Percentiles rank a stretch among this genome's conserved stretches.
Evolutionary conservation across 768 basidiomycete genomes (phyloP).

Genomic region (Lactarius pseudohatsudake): DNA sequence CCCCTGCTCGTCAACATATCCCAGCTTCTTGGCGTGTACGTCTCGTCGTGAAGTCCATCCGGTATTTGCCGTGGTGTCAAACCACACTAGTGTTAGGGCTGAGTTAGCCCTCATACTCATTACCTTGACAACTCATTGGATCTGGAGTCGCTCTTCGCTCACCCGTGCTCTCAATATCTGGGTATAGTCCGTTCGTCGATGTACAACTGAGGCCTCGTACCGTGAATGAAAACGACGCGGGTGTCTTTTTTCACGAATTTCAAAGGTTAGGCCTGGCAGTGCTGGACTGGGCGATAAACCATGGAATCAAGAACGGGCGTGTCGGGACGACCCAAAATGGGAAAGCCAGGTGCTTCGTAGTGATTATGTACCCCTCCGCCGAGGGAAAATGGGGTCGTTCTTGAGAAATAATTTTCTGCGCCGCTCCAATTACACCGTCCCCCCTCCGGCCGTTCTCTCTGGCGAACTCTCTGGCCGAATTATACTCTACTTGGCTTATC

Average conservation of each 20-base stretch:
- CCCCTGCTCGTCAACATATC: conserved; percentile 29
- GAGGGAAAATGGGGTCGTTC: conserved; percentile 32
- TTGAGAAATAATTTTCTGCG: too few relatives aligned
- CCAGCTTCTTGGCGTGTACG: conserved; percentile 52
- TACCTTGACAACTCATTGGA: conserved; percentile 46
- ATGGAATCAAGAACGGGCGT: conserved; percentile 67
- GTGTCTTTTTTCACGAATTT: conserved; percentile 69
- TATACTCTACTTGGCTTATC: neutral
- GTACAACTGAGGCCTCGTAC: conserved; percentile 62
- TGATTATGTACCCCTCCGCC: conserved; percentile 29
- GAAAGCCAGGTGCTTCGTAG: conserved; percentile 30
- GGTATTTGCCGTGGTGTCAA: conserved; percentile 46
- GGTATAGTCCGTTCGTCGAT: conserved; percentile 70
- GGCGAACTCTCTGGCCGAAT: too few relatives aligned
- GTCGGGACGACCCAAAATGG: conserved; percentile 36
- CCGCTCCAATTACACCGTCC: neutral
- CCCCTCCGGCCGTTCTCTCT: conserved; percentile 19
- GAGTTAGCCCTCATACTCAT: conserved; percentile 51
- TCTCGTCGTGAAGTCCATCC: conserved; percentile 62
- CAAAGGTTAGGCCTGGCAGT: conserved; percentile 48
- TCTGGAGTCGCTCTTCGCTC: conserved; percentile 61
- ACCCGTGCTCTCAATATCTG: conserved; percentile 81
- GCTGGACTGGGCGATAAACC: conserved; percentile 42
- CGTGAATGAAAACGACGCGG: conserved; percentile 47
- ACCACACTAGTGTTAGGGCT: conserved; percentile 44